Evolutionary conservation across 192 early-diverging fungal species (phyloP), one percentile per base, ranked within the genome.

Genomic region (Anaeromyces robustus): DNA sequence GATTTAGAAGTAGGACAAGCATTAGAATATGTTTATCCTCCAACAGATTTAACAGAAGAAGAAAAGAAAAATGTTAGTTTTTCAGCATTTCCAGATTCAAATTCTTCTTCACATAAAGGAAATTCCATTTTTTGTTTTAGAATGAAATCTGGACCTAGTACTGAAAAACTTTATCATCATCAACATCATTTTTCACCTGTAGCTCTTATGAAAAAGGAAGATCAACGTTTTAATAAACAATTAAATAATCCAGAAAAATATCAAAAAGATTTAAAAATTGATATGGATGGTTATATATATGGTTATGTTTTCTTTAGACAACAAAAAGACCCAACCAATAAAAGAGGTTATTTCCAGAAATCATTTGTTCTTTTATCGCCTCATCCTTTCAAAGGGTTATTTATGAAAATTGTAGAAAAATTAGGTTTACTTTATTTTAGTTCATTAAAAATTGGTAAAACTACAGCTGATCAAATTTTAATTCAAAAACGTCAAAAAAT

Each of bases 261-360:
- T 52, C 43, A 52, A 52, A 52, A 52, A 52, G 43, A 52, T 52
- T 22, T 52, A 52, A 52, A 52, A 22, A 52, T 52, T 3, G 43
- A 52, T 52, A 52, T 52, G 43, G 43, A 52, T 52, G 43, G 43
- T 3, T 52, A 52, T 52, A 18, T 52, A 2, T 95, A 98, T 85
- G 95, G 94, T 31, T 95, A 97, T 87, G 96, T 96, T 17, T 97
- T 96, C 82, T 98, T 98, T 82, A 88, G 96, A 30, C 96, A 98
- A 84, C 92, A 95, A 84, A 90, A 92, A 84, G 96, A 98, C 84
- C 86, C 90, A 18, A 85, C 89, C 30, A 94, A 97, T 82, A 87
- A 92, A 18, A 92, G 97, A 59, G 97, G 97, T 28, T 97, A 92
- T 79, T 96, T 97, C 83, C 96, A 92, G 87, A 96, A 96, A 83